Evolutionary conservation across 83 land plant genomes (phyloP), one percentile per base, ranked within the genome.

Genomic region (Diphasiastrum complanatum): DNA sequence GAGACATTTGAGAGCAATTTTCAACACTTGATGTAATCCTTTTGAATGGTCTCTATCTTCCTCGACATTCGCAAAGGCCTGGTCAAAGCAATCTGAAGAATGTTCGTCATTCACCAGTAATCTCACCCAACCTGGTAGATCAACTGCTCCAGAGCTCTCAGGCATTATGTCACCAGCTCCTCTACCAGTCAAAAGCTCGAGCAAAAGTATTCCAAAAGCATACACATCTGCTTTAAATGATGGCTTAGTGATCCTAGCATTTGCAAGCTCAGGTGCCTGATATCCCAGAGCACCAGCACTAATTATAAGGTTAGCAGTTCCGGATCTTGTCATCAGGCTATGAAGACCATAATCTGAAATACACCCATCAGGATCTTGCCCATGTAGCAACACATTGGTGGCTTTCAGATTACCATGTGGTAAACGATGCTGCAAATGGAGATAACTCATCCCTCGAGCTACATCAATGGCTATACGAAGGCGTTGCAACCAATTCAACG

Each of bases 341-440:
- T 95, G 97, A 20, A 95, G 93, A 29, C 89, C 65, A 60, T 80
- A 95, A 51, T 95, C 97, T 18, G 97, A 73, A 23, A 90, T 71
- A 25, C 78, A 69, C 23, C 79, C 97, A 63, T 51, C 34, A 45
- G 69, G 70, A 40, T 79, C 73, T 12, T 83, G 77, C 20, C 85
- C 80, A 20, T 74, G 71, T 36, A 95, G 62, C 46, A 95, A 75
- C 26, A 95, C 81, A 58, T 95, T 95, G 48, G 89, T 83, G 27
- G 99, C 97, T 69, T 95, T 95, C 25, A 95, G 77, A 56, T 89
- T 84, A 19, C 99, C 99, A 74, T 95, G 99, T 4, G 90, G 73
- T 20, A 84, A 35, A 36, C 74, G 77, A 60, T 70, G 73, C 16
- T 89, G 83, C 37, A 77, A 78, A 67, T 95, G 99, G 23, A 95